Conservation (phyloP, 2,329 filamentous ascomycete genomes). For the Ceratocystis smalleyi region DNA sequence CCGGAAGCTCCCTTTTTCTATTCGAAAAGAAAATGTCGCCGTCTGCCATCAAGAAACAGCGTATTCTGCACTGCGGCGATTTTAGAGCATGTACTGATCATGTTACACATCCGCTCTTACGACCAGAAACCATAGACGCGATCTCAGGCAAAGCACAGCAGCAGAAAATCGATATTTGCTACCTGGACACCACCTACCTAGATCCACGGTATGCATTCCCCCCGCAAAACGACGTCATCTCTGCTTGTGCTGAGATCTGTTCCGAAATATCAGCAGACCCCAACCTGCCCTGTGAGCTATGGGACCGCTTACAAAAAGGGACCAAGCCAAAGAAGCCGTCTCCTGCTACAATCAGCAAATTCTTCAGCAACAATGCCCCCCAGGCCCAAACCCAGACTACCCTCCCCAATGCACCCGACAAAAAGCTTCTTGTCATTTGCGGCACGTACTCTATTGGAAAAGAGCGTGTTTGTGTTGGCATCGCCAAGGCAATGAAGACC, state of each 20-base stretch:
- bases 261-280: conserved; percentile 56
- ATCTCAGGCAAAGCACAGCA: conserved; percentile 56
- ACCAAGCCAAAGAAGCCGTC: conserved; percentile 21
- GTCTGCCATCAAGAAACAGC: conserved; percentile 48
- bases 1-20: conserved; percentile 81
- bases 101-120: conserved; percentile 63
- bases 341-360: conserved; percentile 34
- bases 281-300: conserved; percentile 31
- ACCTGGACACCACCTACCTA: conserved; percentile 92
- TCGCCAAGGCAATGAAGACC: conserved; percentile 67
- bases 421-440: conserved; percentile 62
- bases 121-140: conserved; percentile 55
- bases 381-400: conserved; percentile 21
- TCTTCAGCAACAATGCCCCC: conserved; percentile 29
- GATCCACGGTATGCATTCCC: conserved; percentile 94
- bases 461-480: conserved; percentile 84
- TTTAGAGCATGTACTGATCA: conserved; percentile 83
- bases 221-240: conserved; percentile 71
- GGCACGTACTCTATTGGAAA: conserved; percentile 98
- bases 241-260: conserved; percentile 76
- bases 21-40: conserved; percentile 65
- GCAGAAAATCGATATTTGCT: conserved; percentile 88
- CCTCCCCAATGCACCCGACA: conserved; percentile 21
- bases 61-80: conserved; percentile 88
- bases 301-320: conserved; percentile 25